Conservation (phyloP, 495 filamentous ascomycete species). For the Aspergillus heteromorphus region DNA sequence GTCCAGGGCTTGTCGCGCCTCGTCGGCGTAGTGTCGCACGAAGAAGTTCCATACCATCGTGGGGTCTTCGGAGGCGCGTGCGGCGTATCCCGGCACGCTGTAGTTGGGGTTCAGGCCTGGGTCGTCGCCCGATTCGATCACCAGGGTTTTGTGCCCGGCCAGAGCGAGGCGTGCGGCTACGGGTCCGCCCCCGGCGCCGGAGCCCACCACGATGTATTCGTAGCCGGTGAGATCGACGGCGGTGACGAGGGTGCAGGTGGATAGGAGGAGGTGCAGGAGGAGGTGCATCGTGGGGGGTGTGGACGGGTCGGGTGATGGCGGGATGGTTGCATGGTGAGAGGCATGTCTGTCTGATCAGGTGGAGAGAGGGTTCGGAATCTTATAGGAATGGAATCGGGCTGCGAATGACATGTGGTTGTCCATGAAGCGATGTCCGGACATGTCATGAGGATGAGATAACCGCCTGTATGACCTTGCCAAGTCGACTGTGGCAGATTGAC, state of each 20-base stretch:
- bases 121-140: conserved; percentile 63
- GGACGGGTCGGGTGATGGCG: not conserved
- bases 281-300: not conserved
- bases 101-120: conserved; percentile 38
- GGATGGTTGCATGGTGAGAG: no score
- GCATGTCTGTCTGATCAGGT: no score
- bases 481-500: no score
- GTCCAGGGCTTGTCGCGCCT: conserved; percentile 34
- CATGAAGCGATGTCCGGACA: no score
- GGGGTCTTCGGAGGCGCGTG: conserved; percentile 35
- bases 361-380: no score
- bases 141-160: conserved; percentile 53
- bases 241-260: conserved; percentile 12
- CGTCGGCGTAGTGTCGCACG: conserved; percentile 40
- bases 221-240: conserved; percentile 37
- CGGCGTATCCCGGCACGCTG: conserved; percentile 35
- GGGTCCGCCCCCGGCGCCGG: conserved; percentile 60
- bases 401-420: no score
- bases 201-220: conserved; percentile 64
- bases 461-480: no score
- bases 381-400: no score
- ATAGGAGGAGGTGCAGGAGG: not conserved
- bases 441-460: no score
- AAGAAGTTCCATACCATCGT: conserved; percentile 44
- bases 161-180: conserved; percentile 56